Conservation (phyloP, 2,329 filamentous ascomycete species). For the Penicillium sp. region DNA sequence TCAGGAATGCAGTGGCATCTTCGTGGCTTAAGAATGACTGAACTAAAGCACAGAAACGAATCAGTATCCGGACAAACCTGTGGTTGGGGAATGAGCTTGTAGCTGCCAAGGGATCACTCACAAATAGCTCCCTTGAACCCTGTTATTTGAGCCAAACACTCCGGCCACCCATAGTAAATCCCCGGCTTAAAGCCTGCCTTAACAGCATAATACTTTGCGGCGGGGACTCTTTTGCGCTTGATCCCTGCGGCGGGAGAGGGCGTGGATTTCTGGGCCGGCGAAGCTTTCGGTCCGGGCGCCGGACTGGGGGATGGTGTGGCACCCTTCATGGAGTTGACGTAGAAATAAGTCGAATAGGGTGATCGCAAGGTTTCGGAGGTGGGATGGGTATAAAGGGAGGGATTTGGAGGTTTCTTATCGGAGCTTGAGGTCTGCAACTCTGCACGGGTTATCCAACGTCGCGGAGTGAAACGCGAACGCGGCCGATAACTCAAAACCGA, state of each 20-base stretch:
- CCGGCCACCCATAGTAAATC: conserved; percentile 63
- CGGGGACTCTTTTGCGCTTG: conserved; percentile 56
- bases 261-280: conserved; percentile 26
- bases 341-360: neutral
- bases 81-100: neutral
- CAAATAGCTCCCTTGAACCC: conserved; percentile 67
- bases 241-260: conserved; percentile 43
- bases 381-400: neutral
- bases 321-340: conserved; percentile 26
- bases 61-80: neutral
- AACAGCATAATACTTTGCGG: conserved; percentile 64
- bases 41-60: conserved; percentile 50
- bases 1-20: conserved; percentile 77
- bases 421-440: conserved; percentile 11
- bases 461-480: conserved; percentile 22
- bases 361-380: neutral
- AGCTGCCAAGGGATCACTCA: conserved; percentile 47
- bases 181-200: conserved; percentile 60
- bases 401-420: neutral
- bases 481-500: conserved; percentile 26
- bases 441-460: conserved; percentile 13
- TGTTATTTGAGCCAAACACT: conserved; percentile 61
- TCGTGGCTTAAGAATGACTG: conserved; percentile 73
- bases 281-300: conserved; percentile 27
- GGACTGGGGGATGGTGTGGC: conserved; percentile 40